These are phyloP conservation scores for Quercus rubra DNA, from an alignment of 306 rosid genomes.

Conservation along the genomic window DNA sequence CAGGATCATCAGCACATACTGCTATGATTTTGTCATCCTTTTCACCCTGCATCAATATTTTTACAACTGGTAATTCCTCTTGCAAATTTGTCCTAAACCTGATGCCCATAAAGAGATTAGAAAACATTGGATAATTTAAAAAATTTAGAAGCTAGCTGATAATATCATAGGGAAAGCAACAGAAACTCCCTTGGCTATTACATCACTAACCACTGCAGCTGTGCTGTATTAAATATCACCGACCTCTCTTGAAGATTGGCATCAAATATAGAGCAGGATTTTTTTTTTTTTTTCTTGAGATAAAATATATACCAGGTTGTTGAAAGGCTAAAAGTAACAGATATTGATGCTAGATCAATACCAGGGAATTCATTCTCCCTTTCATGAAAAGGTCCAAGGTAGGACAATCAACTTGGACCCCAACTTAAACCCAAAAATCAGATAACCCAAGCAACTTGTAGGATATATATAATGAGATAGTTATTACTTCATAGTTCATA, in stretches of 20 bases:
- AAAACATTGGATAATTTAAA: background rate
- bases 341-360: background rate
- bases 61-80: background rate
- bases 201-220: background rate
- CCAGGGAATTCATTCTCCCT: background rate
- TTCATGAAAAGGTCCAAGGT: background rate
- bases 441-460: background rate
- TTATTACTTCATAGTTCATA: too few species aligned
- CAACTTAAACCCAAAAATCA: background rate
- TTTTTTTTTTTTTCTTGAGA: background rate
- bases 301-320: background rate
- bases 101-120: background rate
- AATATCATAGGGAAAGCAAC: background rate
- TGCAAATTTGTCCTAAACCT: background rate
- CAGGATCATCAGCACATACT: conserved; percentile 97
- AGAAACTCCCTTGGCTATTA: background rate
- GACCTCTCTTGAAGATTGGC: background rate
- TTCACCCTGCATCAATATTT: conserved; percentile 67
- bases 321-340: background rate
- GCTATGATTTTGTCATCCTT: conserved; percentile 99
- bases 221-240: background rate
- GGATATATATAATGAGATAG: background rate
- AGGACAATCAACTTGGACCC: background rate
- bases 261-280: background rate
- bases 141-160: background rate